phyloP scores from a whole-genome alignment of 768 basidiomycete genomes.

The Boletus edulis region DNA sequence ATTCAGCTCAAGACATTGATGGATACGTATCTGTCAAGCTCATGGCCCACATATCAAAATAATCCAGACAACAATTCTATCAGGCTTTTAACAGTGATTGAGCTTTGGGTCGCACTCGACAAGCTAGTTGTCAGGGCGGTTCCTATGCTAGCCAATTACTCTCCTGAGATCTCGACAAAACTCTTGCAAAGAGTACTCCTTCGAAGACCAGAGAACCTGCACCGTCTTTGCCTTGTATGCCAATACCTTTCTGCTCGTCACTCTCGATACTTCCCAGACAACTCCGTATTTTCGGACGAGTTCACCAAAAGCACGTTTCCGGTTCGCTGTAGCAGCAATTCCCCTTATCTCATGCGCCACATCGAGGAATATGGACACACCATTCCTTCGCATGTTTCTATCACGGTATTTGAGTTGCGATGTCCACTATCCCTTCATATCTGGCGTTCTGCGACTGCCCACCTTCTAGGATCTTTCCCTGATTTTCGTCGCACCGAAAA shows the following conservation, averaged over 20 bases:
- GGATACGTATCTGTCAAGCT: slow-evolving; percentile 25
- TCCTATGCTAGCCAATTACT: slow-evolving; percentile 30
- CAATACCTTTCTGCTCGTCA: slow-evolving; percentile 34
- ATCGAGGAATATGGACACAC: neutral
- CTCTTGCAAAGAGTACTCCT: slow-evolving; percentile 27
- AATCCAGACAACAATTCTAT: slow-evolving; percentile 40
- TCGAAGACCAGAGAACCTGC: slow-evolving; percentile 25
- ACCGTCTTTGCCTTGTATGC: slow-evolving; percentile 26
- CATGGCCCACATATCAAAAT: slow-evolving; percentile 23
- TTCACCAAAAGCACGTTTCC: neutral
- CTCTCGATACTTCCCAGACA: neutral
- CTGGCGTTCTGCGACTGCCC: neutral
- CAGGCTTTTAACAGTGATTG: slow-evolving; percentile 38
- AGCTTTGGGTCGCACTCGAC: slow-evolving; percentile 39
- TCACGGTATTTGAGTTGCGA: neutral
- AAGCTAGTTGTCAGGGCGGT: slow-evolving; percentile 13
- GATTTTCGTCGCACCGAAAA: too few species aligned
- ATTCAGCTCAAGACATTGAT: slow-evolving; percentile 21
- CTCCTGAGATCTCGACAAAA: slow-evolving; percentile 28
- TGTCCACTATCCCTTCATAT: neutral
- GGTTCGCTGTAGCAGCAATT: neutral
- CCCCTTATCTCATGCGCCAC: neutral
- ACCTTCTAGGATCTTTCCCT: neutral
- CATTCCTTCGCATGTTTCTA: neutral
- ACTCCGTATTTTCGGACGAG: neutral